These are phyloP conservation scores for Persicaria tinctoria DNA, from an alignment of 148 eudicot species.

Conservation along the genomic window DNA sequence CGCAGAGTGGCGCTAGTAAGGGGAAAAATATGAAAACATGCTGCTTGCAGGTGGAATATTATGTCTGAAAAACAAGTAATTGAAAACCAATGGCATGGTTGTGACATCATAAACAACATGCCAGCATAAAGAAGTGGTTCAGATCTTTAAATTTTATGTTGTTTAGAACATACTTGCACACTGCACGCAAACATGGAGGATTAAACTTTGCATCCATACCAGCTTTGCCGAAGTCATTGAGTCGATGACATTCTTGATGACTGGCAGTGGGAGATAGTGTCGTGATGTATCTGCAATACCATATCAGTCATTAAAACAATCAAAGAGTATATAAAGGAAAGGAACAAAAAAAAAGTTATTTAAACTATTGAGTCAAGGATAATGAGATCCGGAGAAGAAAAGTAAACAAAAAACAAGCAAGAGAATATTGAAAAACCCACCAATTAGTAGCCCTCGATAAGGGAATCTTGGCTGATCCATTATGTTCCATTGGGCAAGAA, in stretches of 20 bases:
- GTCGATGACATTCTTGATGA: slow-evolving; percentile 83
- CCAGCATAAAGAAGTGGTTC: neutral
- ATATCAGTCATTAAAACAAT: neutral
- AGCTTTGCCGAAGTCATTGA: slow-evolving; percentile 91
- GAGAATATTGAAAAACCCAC: slow-evolving; percentile 24
- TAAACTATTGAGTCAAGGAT: neutral
- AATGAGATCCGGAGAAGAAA: neutral
- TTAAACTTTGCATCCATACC: slow-evolving; percentile 32
- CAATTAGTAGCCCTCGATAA: slow-evolving; percentile 80
- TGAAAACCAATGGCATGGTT: neutral
- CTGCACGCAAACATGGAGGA: neutral
- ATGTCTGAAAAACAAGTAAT: neutral
- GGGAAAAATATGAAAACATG: too few relatives aligned
- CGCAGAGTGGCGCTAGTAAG: too few relatives aligned
- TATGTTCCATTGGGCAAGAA: slow-evolving; percentile 59
- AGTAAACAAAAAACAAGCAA: neutral
- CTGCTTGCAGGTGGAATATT: too few relatives aligned
- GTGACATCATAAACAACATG: neutral
- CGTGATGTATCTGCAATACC: slow-evolving; percentile 78
- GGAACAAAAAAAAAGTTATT: slow-evolving; percentile 1
- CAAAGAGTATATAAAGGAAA: neutral
- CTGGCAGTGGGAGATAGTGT: slow-evolving; percentile 66
- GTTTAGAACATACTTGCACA: neutral
- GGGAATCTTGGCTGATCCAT: slow-evolving; percentile 76
- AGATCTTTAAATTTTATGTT: neutral